phyloP scores from a whole-genome alignment of 1,284 basidiomycete species.

The Cryptococcus wingfieldii region DNA sequence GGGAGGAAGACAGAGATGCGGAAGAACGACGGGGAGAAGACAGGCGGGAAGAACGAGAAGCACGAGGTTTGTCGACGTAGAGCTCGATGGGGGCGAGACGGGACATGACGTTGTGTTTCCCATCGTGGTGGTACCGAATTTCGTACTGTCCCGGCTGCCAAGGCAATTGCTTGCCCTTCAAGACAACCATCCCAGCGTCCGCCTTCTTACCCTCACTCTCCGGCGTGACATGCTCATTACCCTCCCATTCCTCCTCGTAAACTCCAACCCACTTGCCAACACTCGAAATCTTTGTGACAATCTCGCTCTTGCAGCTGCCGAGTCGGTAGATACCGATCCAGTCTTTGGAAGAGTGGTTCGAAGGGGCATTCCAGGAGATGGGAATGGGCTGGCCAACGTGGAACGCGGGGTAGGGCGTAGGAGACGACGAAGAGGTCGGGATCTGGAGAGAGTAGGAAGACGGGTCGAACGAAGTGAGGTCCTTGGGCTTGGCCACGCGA shows the following conservation, averaged over 20 bases:
- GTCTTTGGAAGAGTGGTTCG: conserved; percentile 83
- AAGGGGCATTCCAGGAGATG: conserved; percentile 81
- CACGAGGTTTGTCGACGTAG: conserved; percentile 56
- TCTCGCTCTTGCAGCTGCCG: conserved; percentile 74
- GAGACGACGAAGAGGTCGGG: conserved; percentile 44
- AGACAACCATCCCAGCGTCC: conserved; percentile 63
- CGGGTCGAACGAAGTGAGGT: conserved; percentile 72
- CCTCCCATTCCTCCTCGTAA: conserved; percentile 88
- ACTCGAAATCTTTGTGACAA: conserved; percentile 78
- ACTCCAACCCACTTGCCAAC: conserved; percentile 91
- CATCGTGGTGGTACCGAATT: conserved; percentile 75
- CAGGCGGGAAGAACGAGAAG: too few relatives aligned
- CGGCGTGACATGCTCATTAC: conserved; percentile 65
- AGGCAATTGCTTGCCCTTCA: conserved; percentile 72
- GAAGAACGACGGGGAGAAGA: neutral
- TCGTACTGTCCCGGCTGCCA: conserved; percentile 87
- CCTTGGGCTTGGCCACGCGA: conserved; percentile 62
- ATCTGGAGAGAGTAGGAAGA: conserved; percentile 70
- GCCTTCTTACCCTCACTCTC: conserved; percentile 47
- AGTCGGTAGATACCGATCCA: conserved; percentile 96
- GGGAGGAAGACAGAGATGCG: neutral
- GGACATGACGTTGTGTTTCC: conserved; percentile 93
- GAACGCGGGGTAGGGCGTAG: conserved; percentile 56
- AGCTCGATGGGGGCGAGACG: conserved; percentile 79
- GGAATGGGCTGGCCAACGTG: conserved; percentile 86